A percentile compares a stretch with the other conserved stretches of the same genome.
Conservation (phyloP, 176 grass and related monocot species). For the Microstegium vimineum region DNA sequence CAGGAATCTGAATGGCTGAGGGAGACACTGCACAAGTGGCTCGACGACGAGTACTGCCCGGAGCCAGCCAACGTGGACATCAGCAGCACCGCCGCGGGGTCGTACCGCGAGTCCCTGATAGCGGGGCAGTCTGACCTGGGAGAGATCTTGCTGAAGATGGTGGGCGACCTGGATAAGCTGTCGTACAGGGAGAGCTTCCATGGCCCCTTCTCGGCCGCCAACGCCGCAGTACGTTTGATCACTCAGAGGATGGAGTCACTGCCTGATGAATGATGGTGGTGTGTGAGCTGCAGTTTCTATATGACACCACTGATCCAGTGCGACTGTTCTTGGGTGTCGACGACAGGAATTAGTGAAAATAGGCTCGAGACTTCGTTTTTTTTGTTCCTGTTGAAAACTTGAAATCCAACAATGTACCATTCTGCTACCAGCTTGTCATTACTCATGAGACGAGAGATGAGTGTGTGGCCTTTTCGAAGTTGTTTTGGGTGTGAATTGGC, state of each 20-base stretch:
- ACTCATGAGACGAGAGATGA: neutral
- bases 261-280: neutral
- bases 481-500: neutral
- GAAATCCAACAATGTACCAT: neutral
- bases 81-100: slow-evolving; percentile 63
- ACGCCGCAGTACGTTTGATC: slow-evolving; percentile 67
- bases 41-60: slow-evolving; percentile 80
- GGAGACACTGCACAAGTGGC: slow-evolving; percentile 76
- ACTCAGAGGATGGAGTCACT: slow-evolving; percentile 46
- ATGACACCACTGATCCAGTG: neutral
- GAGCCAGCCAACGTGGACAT: slow-evolving; percentile 84
- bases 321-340: neutral
- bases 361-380: neutral
- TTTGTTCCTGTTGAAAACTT: neutral
- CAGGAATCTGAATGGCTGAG: slow-evolving; percentile 94
- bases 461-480: neutral
- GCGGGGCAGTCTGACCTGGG: slow-evolving; percentile 63
- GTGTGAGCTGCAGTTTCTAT: neutral
- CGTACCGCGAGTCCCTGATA: slow-evolving; percentile 55
- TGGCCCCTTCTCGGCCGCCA: slow-evolving; percentile 76
- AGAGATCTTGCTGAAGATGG: slow-evolving; percentile 78
- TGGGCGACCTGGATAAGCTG: slow-evolving; percentile 58
- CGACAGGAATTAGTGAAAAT: neutral
- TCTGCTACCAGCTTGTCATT: neutral
- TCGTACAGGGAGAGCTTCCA: slow-evolving; percentile 85